Evolutionary conservation across 2,329 filamentous ascomycete species (phyloP).

Genomic region (Diaporthe longicolla): DNA sequence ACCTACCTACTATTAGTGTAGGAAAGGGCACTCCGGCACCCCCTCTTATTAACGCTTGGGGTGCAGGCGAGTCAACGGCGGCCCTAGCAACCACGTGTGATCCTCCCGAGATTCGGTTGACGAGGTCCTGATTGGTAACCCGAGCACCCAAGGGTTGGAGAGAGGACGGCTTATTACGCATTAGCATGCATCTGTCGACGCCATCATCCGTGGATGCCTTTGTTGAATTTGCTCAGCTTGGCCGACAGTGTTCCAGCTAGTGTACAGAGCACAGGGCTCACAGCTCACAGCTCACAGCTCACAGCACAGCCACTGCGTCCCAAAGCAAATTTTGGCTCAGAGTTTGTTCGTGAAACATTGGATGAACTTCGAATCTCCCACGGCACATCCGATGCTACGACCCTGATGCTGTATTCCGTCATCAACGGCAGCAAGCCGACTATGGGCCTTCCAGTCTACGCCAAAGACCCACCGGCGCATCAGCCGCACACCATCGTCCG

Average conservation of each 20-base stretch:
- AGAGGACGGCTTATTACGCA: neutral
- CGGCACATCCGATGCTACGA: neutral
- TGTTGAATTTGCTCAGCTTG: too few species aligned
- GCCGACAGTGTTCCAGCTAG: neutral
- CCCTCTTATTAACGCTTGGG: too few species aligned
- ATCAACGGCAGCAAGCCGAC: neutral
- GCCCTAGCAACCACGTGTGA: constrained; percentile 8
- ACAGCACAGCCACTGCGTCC: neutral
- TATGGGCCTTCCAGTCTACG: neutral
- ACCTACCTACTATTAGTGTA: too few species aligned
- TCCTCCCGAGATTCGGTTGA: neutral
- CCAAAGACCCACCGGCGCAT: neutral
- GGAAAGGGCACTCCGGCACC: too few species aligned
- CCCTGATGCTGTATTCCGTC: neutral
- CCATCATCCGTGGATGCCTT: too few species aligned
- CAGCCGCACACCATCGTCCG: neutral
- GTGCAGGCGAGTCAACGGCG: neutral
- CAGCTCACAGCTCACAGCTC: too few species aligned
- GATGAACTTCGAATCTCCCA: neutral
- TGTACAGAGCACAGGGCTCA: neutral
- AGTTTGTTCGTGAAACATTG: constrained; percentile 4
- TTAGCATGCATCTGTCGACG: too few species aligned
- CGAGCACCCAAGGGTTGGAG: neutral
- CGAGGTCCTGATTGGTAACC: too few species aligned
- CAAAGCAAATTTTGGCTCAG: neutral